Evolutionary conservation across 306 rosid genomes (phyloP).

Genomic region (Gillenia trifoliata): DNA sequence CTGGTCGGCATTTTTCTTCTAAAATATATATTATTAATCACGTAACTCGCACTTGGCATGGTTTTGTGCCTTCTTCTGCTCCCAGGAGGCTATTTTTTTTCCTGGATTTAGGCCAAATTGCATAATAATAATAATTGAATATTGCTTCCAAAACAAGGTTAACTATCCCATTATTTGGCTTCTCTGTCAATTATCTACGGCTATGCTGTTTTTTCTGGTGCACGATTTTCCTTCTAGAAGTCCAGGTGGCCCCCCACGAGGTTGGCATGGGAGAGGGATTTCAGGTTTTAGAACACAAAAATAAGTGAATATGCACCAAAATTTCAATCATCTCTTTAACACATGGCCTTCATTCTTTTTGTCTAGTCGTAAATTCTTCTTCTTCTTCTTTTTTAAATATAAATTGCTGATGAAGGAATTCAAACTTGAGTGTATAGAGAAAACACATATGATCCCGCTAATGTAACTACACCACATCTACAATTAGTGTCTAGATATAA

Average conservation of each 20-base stretch:
- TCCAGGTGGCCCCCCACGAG: conserved; percentile 3
- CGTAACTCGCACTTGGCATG: background rate
- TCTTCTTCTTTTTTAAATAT: no score
- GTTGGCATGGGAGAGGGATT: background rate
- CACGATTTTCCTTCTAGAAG: conserved; percentile 37
- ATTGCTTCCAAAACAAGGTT: conserved; percentile 17
- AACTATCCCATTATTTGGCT: background rate
- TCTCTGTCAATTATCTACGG: background rate
- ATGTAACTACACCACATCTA: no score
- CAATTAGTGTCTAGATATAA: no score
- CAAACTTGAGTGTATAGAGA: no score
- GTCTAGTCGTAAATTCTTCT: no score
- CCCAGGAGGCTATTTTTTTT: background rate
- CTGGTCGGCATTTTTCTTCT: background rate
- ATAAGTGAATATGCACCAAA: no score
- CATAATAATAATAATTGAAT: background rate
- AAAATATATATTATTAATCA: background rate
- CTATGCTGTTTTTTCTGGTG: background rate
- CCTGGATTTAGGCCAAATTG: background rate
- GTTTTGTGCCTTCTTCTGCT: background rate
- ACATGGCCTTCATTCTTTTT: no score
- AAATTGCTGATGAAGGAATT: no score
- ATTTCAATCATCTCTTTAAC: no score
- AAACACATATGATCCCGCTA: no score
- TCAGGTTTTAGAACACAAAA: background rate